A percentile compares a stretch with the other conserved stretches of the same genome.
Evolutionary conservation across 768 basidiomycete genomes (phyloP).

Genomic region (Podaxis sp.): DNA sequence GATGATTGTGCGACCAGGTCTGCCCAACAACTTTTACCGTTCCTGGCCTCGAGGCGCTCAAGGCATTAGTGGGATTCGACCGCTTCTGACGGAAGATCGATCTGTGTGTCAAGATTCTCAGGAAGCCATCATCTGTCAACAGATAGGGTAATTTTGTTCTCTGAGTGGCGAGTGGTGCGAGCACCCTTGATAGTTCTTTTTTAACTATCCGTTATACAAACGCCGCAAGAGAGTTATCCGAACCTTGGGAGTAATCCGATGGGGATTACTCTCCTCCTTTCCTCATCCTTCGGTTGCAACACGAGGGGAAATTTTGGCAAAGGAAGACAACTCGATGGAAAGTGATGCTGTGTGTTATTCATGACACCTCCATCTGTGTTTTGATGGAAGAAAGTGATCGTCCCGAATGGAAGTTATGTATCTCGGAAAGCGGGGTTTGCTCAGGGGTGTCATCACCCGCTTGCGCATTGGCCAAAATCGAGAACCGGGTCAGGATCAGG

Average conservation of each 20-base stretch:
- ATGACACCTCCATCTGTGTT: not conserved
- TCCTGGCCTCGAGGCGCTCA: conserved; percentile 25
- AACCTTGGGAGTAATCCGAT: not conserved
- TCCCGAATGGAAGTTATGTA: not conserved
- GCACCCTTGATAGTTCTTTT: too few species aligned
- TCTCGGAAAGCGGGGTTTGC: not conserved
- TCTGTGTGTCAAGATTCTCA: not conserved
- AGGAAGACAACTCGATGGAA: not conserved
- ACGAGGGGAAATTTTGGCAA: not conserved
- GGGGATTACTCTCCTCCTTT: too few species aligned
- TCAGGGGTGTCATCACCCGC: not conserved
- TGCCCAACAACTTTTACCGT: conserved; percentile 25
- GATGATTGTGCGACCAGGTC: conserved; percentile 19
- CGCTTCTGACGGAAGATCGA: conserved; percentile 14
- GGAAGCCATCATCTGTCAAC: conserved; percentile 6
- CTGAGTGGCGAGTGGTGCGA: not conserved
- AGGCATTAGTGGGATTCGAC: conserved; percentile 21
- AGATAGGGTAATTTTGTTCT: not conserved
- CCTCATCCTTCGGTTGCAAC: not conserved
- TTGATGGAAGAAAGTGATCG: not conserved
- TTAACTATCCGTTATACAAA: not conserved
- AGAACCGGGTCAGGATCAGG: too few species aligned
- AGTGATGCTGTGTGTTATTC: not conserved
- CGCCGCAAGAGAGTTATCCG: not conserved
- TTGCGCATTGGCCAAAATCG: too few species aligned